A percentile compares a stretch with the other conserved stretches of the same genome.
Evolutionary conservation across 257 asterid species (phyloP).

Genomic region (Solanum corneliomulleri): DNA sequence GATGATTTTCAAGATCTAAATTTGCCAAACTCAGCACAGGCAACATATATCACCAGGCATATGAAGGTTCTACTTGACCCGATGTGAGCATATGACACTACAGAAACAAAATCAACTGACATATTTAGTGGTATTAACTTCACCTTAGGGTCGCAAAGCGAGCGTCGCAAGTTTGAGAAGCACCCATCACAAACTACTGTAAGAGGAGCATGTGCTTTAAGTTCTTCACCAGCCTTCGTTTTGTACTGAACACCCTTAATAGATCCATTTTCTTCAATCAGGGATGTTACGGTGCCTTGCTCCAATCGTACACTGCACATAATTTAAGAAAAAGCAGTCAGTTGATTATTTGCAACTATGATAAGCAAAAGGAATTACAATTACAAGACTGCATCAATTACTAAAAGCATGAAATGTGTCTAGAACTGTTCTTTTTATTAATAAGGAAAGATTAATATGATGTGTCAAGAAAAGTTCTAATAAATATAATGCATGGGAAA

Average conservation of each 20-base stretch:
- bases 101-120: background rate
- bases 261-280: conserved; percentile 38
- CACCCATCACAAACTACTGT: conserved; percentile 50
- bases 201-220: conserved; percentile 32
- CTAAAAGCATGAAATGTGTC: background rate
- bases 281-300: conserved; percentile 51
- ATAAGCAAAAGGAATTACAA: background rate
- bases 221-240: conserved; percentile 22
- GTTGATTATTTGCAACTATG: background rate
- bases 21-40: background rate
- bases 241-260: conserved; percentile 36
- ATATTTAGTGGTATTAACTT: background rate
- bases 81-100: background rate
- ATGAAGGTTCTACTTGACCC: background rate
- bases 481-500: background rate
- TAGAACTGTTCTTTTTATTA: background rate
- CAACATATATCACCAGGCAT: background rate
- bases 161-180: conserved; percentile 44
- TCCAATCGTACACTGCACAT: conserved; percentile 26
- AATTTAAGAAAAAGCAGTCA: background rate
- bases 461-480: background rate
- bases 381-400: background rate
- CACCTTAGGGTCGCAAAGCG: conserved; percentile 43
- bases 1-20: background rate
- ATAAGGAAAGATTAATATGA: background rate